Base-by-base conservation (phyloP, 257 asterid genomes). In the Salvia splendens region DNA sequence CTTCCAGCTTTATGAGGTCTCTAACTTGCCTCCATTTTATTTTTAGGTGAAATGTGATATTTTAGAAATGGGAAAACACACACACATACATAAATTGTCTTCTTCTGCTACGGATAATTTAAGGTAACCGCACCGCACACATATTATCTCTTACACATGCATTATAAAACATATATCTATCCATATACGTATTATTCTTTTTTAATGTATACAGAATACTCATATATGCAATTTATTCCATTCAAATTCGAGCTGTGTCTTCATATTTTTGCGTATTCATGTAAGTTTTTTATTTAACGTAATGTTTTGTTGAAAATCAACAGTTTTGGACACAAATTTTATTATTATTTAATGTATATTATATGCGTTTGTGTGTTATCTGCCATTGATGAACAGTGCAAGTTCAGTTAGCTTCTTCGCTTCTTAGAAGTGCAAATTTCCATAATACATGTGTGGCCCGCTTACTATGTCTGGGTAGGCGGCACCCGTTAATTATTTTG, bases 101-200 rank as follows among this genome's bases (percentile, higher is more conserved):
- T 59, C 45, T 73, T 51, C 71, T 20, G 81, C 55, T 35, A 40
- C 47, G 33, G 82, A 78, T 73, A 69, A 73, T 77, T 73, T 59
- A 32, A 57, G 73, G 69, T 56, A 77, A 50, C 43, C 45, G 20
- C 42, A 36, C 63, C 36, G 42, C 67, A 45, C 66, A 41, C 56
- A n/a, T 72, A 9, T 61, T 76, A 65, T 66, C 77, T 71, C 61
- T 52, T 36, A 12, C 24, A 20, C 24, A 0, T 0, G 24, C 24
- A 14, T n/a, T n/a, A 59, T 2, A 7, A 10, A 3, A 51, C 12
- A 50, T 51, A 17, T 54, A 16, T 55, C 20, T 30, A 50, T 54
- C 41, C 10, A 12, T 12, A 28, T 1, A 24, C 2, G 9, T 28
- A n/a, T n/a, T n/a, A n/a, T 28, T 8, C 15, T 2, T 1, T 0